Evolutionary conservation across 805 yeast genomes (phyloP), one percentile per base, ranked within the genome.

Genomic region (Candida maris): DNA sequence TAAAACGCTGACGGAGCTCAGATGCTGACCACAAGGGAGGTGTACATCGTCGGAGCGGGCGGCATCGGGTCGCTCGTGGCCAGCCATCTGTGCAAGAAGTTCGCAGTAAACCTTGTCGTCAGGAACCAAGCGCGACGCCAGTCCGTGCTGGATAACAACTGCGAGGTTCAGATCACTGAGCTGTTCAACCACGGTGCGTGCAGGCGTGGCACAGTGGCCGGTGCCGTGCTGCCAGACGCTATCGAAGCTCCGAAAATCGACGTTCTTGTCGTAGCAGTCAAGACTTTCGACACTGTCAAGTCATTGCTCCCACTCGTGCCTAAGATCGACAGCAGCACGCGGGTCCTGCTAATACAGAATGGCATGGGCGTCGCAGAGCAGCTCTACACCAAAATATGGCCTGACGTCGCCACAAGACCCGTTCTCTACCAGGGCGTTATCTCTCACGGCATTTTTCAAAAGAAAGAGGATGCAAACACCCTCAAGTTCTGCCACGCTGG

Each of bases 401-500:
- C 76, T 4, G 50, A 59, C 3, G 20, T 34, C 1, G 48, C 44
- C 0, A 29, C 42, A 1, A 56, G 76, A 35, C 96, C 96, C 0
- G 67, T 64, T 12, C 41, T 87, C 5, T 76, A 70, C 51, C 84
- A 79, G 52, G 96, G 89, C 36, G 79, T 89, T 17, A 82, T 83
- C 29, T 75, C 85, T 3, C 97, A 91, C 57, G 97, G 96, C 9
- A 85, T 82, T 1, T 82, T 73, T 59, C 75, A 77, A 25, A 48
- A 49, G 18, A 16, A 30, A 0, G 45, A 34, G 3, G 35, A 52
- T 15, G 24, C 26, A 1, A 43, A 62, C 13, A 68, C 68, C 1
- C 75, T 64, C 46, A 62, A 61, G 12, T 75, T 67, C 42, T 66
- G 66, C 22, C 94, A 83, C 60, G 89, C 84, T n/a, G 94, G 93